Base-by-base conservation (phyloP, 1,284 basidiomycete genomes). In the Mycena sp. region DNA sequence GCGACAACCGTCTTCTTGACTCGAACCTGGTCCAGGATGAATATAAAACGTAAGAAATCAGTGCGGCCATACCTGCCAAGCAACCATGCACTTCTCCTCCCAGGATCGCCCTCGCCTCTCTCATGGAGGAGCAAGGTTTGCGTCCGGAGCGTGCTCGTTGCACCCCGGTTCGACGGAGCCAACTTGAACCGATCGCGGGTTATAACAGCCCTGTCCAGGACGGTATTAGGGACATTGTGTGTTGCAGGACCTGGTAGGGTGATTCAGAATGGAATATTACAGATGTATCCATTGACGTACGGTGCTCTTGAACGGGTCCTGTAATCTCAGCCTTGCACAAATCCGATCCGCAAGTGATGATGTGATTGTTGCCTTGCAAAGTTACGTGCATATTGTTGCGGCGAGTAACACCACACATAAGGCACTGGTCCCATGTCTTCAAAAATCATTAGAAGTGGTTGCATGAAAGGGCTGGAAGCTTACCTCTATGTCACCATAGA, bases 51-150 rank as follows among this genome's bases (percentile, higher is more conserved):
- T 37, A 17, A 37, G 9, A 4, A 14, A 37, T 2, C 17, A 5
- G 49, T 30, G n/a, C 12, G n/a, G 1, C 40, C 4, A 49, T 32
- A 32, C 55, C 55, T 58, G 55, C 55, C 55, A 58, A 1, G 37
- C 45, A n/a, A 58, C n/a, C 55, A 58, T 57, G 4, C 38, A 5
- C 32, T 49, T 58, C 26, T 49, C 55, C 25, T 59, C 49, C 57
- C 57, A 6, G 48, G 57, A 43, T 50, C 57, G 4, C 57, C 57
- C 9, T 30, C 26, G 16, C 57, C 57, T 6, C 23, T 19, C 19
- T 59, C 57, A 40, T 51, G 57, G n/a, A 11, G 49, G 16, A 59
- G 49, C 3, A 59, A 40, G 1, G 30, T 37, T 45, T 45, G 38
- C 1, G 57, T 59, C 11, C 12, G 21, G 21, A 59, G 23, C 1